Percentiles rank a stretch among this genome's conserved stretches.
phyloP scores from a whole-genome alignment of 306 rosid species.

The Corylus avellana region DNA sequence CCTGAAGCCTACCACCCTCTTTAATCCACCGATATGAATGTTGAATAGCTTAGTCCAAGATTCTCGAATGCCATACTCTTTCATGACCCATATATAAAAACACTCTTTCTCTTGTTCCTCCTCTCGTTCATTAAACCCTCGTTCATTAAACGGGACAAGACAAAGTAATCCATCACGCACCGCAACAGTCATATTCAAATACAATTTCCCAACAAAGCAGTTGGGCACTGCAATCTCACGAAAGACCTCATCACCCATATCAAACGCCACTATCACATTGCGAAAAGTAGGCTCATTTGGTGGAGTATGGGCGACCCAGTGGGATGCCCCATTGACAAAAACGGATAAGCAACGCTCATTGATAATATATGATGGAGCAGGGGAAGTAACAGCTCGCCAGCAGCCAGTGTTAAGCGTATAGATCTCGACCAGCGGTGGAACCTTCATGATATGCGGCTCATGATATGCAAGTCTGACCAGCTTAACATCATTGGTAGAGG shows the following conservation, averaged over 20 bases:
- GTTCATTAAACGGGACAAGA: not conserved
- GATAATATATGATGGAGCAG: not conserved
- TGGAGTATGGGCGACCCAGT: conserved; percentile 8
- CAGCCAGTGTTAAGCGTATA: conserved; percentile 10
- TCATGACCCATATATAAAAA: conserved; percentile 18
- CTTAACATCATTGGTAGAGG: not conserved
- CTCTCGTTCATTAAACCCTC: not conserved
- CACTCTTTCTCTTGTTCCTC: not conserved
- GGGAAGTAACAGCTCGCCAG: conserved; percentile 6
- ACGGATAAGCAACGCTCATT: not conserved
- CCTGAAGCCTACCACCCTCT: conserved; percentile 1
- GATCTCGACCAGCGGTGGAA: not conserved
- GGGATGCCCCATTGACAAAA: conserved; percentile 18
- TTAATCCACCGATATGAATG: not conserved
- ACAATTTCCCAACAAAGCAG: not conserved
- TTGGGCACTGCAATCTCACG: conserved; percentile 6
- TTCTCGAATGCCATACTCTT: conserved; percentile 13
- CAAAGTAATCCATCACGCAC: not conserved
- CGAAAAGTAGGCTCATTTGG: not conserved
- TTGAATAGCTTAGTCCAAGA: conserved; percentile 24
- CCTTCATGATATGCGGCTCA: no score
- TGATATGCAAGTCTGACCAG: not conserved
- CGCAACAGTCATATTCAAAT: not conserved
- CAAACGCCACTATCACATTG: conserved; percentile 8
- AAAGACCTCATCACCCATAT: conserved; percentile 11